A percentile compares a stretch with the other conserved stretches of the same genome.
These are phyloP conservation scores for Backusella circina DNA, from an alignment of 192 early-diverging fungal species.

Conservation along the genomic window DNA sequence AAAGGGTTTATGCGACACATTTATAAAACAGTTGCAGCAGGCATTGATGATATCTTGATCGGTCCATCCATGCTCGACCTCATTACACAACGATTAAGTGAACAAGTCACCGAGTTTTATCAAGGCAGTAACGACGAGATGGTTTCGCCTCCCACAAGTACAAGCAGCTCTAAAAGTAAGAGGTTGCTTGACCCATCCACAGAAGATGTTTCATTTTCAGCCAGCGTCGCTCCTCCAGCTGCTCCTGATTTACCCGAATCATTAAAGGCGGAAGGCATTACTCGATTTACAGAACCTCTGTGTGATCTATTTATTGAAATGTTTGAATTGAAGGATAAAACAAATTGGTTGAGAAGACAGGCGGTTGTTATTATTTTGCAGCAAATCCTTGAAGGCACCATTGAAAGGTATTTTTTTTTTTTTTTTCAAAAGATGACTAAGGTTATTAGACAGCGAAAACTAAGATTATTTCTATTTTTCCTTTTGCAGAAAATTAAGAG, in stretches of 20 bases:
- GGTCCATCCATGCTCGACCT: conserved; percentile 68
- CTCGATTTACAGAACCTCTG: conserved; percentile 63
- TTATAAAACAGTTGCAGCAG: conserved; percentile 71
- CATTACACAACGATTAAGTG: conserved; percentile 65
- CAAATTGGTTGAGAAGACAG: conserved; percentile 86
- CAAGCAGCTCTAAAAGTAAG: conserved; percentile 9
- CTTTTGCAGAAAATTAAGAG: conserved; percentile 37
- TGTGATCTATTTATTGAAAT: conserved; percentile 85
- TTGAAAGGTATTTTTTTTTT: conserved; percentile 73
- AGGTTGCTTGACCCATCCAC: not conserved
- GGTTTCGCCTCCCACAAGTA: not conserved
- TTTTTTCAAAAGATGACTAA: too few relatives aligned
- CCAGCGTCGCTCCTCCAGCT: not conserved
- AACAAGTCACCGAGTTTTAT: conserved; percentile 53
- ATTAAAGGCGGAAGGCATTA: conserved; percentile 35
- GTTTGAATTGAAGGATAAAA: conserved; percentile 87
- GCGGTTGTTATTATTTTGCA: conserved; percentile 84
- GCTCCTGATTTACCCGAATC: not conserved
- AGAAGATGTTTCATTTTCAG: not conserved
- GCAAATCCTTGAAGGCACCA: conserved; percentile 81
- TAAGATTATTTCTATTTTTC: too few relatives aligned
- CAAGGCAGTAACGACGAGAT: conserved; percentile 23
- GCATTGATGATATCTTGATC: conserved; percentile 66
- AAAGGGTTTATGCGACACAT: conserved; percentile 62
- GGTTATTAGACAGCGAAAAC: too few relatives aligned